phyloP scores from a whole-genome alignment of 73 alveolate species.

The Durusdinium trenchii region DNA sequence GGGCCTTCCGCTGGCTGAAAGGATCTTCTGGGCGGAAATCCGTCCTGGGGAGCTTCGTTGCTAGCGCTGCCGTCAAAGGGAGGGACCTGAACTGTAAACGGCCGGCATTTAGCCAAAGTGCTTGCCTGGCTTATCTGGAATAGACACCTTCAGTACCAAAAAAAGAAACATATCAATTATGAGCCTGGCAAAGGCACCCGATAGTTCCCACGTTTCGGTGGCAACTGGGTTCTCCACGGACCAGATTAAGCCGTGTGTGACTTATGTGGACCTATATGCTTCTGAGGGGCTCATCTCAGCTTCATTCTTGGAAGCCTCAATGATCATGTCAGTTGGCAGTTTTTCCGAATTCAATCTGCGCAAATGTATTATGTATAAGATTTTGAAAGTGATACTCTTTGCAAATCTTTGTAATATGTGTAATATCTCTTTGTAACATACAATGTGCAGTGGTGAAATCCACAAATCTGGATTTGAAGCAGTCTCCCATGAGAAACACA shows the following conservation, averaged over 20 bases:
- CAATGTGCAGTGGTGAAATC: background rate
- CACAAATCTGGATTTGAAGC: background rate
- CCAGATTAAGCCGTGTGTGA: background rate
- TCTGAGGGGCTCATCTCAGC: conserved; percentile 68
- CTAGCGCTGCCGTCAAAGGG: too few species aligned
- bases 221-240: background rate
- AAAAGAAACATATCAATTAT: background rate
- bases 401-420: background rate
- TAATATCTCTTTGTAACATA: background rate
- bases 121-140: background rate
- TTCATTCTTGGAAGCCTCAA: conserved; percentile 63
- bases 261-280: background rate
- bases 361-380: background rate
- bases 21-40: conserved; percentile 49
- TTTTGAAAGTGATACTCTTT: background rate
- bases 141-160: background rate
- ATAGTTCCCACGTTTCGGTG: too few species aligned
- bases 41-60: conserved; percentile 49
- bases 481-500: background rate
- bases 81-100: background rate
- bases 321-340: background rate
- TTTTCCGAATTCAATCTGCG: background rate
- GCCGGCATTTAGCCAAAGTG: background rate
- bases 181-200: too few species aligned
- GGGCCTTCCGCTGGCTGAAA: conserved; percentile 65